Base-by-base conservation (phyloP, 2,329 filamentous ascomycete genomes). In the Colletotrichum gigasporum region DNA sequence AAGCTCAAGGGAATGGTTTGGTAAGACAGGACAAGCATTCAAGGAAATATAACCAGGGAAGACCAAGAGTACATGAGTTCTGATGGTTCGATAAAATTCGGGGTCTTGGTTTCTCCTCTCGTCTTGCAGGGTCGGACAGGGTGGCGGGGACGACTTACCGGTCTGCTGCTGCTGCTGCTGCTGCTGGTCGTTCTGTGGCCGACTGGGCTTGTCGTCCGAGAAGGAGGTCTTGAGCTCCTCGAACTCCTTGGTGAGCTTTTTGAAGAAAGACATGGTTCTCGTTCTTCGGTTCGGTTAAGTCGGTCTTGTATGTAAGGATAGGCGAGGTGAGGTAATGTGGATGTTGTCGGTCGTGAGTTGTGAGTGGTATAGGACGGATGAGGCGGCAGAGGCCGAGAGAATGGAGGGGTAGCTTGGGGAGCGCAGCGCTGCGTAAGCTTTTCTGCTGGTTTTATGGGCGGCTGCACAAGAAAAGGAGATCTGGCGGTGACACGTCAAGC, bases 181-280 rank as follows among this genome's bases (percentile, higher is more conserved):
- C 11, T 35, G 20, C n/a, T 67, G 39, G 48, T 72, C 64, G 32
- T 70, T 65, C 58, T 69, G 63, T 32, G 70, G 59, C 30, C 64
- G 63, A 58, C 61, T 50, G 39, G 72, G 72, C 67, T 78, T 74
- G 52, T 76, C 78, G 52, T 79, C 79, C 26, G 64, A 67, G 64
- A 69, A 65, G 45, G 80, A 81, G 69, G 85, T 76, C 52, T 76
- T 79, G 57, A 86, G 76, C 69, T 80, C 79, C 70, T 85, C 82
- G 41, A 82, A 77, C 68, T 80, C 74, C 68, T 79, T 74, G 62
- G 76, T 73, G 48, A 82, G 69, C 69, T 80, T 80, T 67, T 78
- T 78, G 71, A 81, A 77, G 70, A 82, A 82, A 34, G 79, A 82
- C 79, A 82, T 82, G 67, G 55, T 54, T 51, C 18, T 41, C 35